Base-by-base conservation (phyloP, 495 filamentous ascomycete species). In the Daldinia grandis region DNA sequence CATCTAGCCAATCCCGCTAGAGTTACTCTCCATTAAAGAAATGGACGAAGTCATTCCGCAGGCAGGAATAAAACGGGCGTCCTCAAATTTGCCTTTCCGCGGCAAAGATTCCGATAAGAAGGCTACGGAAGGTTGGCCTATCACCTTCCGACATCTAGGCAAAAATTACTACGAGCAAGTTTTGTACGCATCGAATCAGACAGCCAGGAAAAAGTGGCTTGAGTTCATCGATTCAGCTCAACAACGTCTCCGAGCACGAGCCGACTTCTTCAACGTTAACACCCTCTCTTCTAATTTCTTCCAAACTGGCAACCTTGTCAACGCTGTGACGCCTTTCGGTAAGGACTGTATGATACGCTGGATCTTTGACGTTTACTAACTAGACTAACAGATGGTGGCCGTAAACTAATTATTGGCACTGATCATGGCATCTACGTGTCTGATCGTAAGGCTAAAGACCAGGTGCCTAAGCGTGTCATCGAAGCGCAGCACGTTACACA, bases 111-210 rank as follows among this genome's bases (percentile, higher is more conserved):
- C 74, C 37, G 78, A 87, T 24, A 77, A 81, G 47, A 82, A 83
- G 64, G 83, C 83, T 72, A 82, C 93, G 74, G 93, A 97, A 71
- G 93, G 92, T 38, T 93, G 92, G 79, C 96, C 96, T 1, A 95
- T 99, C 73, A 98, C 94, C n/a, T 98, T 99, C 85, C 88, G 91
- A 58, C 96, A 98, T 84, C 87, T 99, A 27, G 96, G 96, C n/a
- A 96, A 94, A 76, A 93, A 93, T 60, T 94, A 94, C 38, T 98
- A 97, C 78, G 96, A 97, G 74, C 84, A 91, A 68, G 94, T 94
- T n/a, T 84, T 99, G 1, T 98, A 91, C 78, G 94, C 93, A 27
- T 86, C 88, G 21, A 93, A 90, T 51, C 90, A 90, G 62, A 90
- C 91, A 25, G 90, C 91, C 19, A 85, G 94, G 64, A 88, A 91